Evolutionary conservation across 202 grass and related monocot species (phyloP).

Genomic region (Carex sylvatica): DNA sequence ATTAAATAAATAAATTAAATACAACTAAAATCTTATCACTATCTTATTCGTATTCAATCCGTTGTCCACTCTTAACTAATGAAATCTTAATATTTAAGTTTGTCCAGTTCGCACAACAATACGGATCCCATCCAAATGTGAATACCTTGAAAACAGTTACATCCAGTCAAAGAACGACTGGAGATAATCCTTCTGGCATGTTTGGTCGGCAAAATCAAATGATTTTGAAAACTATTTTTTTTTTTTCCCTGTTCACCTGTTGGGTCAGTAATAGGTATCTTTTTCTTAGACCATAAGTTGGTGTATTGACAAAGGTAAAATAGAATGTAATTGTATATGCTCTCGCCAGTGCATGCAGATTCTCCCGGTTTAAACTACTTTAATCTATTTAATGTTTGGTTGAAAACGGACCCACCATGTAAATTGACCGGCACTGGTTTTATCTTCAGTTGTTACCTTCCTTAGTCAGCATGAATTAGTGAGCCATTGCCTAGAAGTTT

Average conservation of each 20-base stretch:
- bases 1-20: no score
- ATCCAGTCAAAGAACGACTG: neutral
- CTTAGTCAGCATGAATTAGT: neutral
- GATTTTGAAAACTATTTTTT: neutral
- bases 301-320: neutral
- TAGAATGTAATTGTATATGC: constrained; percentile 3
- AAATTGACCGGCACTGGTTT: neutral
- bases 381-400: neutral
- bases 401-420: neutral
- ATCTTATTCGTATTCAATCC: no score
- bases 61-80: no score
- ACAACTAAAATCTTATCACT: no score
- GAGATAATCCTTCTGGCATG: neutral
- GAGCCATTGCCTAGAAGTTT: neutral
- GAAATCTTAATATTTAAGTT: no score
- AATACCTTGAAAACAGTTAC: neutral
- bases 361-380: constrained; percentile 9
- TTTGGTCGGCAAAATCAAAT: constrained; percentile 5
- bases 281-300: neutral
- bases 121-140: neutral
- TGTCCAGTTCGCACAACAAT: neutral
- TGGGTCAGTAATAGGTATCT: neutral
- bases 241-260: neutral
- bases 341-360: constrained; percentile 12
- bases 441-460: neutral